These are phyloP conservation scores for Medicago arabica DNA, from an alignment of 306 rosid genomes.

Conservation along the genomic window DNA sequence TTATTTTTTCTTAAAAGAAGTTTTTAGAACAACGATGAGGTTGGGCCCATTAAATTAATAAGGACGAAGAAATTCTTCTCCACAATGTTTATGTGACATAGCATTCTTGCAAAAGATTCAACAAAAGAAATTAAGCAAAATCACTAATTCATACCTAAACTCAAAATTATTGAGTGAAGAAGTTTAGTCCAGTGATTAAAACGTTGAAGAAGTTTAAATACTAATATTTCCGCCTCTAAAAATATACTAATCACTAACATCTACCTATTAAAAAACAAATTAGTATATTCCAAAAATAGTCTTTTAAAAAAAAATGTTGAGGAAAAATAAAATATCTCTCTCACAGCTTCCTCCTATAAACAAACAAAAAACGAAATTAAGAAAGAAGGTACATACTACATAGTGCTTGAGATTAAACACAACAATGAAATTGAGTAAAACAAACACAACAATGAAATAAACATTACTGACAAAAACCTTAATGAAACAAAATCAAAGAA, in stretches of 20 bases:
- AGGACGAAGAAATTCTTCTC: conserved; percentile 35
- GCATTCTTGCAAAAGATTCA: conserved; percentile 31
- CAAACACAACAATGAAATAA: conserved; percentile 1
- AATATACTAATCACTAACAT: too few relatives aligned
- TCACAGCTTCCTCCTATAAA: background rate
- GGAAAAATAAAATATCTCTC: background rate
- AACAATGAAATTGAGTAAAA: background rate
- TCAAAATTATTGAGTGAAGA: background rate
- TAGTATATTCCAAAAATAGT: too few relatives aligned
- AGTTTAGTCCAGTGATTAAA: too few relatives aligned
- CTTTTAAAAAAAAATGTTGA: too few relatives aligned
- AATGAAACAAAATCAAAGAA: conserved; percentile 19
- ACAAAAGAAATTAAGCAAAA: background rate
- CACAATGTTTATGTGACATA: background rate
- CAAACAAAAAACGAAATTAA: background rate
- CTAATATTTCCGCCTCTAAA: too few relatives aligned
- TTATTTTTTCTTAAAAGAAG: background rate
- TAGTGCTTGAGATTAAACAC: background rate
- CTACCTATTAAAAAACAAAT: too few relatives aligned
- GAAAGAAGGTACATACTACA: background rate
- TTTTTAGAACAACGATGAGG: background rate
- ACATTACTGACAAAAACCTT: background rate
- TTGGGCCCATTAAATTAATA: conserved; percentile 35
- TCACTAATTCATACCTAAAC: background rate
- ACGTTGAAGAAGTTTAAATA: too few relatives aligned